Percentiles rank a stretch among this genome's conserved stretches.
These are phyloP conservation scores for Teunomyces lycoperdinae DNA, from an alignment of 805 yeast genomes.

Conservation along the genomic window DNA sequence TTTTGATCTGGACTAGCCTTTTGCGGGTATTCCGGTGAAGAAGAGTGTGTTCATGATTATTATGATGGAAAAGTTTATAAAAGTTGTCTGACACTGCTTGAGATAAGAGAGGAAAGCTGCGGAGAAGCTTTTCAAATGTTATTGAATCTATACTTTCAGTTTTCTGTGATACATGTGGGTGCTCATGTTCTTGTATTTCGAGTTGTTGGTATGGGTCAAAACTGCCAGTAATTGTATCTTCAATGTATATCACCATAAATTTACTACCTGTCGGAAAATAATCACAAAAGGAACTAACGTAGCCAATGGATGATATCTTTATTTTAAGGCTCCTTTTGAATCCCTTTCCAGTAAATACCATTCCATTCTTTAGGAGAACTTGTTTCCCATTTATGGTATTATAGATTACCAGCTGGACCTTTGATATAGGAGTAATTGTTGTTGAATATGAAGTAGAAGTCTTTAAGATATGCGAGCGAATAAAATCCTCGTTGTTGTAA, in stretches of 20 bases:
- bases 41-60: conserved; percentile 30
- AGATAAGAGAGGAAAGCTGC: conserved; percentile 39
- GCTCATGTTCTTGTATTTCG: not conserved
- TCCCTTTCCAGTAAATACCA: conserved; percentile 56
- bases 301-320: conserved; percentile 43
- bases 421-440: conserved; percentile 23
- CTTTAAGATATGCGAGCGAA: conserved; percentile 58
- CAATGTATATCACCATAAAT: conserved; percentile 58
- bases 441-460: conserved; percentile 22
- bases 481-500: conserved; percentile 52
- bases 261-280: conserved; percentile 56
- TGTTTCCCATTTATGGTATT: conserved; percentile 56
- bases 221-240: conserved; percentile 52
- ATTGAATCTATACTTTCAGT: conserved; percentile 8
- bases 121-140: conserved; percentile 36
- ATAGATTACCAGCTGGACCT: conserved; percentile 42
- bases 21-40: conserved; percentile 31
- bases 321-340: conserved; percentile 46
- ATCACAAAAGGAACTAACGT: conserved; percentile 54
- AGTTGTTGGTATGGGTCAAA: not conserved
- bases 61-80: conserved; percentile 40
- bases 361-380: conserved; percentile 53
- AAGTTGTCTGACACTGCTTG: conserved; percentile 38
- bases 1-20: conserved; percentile 21
- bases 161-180: not conserved